These are phyloP conservation scores for Heliocybe sulcata DNA, from an alignment of 1,284 basidiomycete species.

Conservation along the genomic window DNA sequence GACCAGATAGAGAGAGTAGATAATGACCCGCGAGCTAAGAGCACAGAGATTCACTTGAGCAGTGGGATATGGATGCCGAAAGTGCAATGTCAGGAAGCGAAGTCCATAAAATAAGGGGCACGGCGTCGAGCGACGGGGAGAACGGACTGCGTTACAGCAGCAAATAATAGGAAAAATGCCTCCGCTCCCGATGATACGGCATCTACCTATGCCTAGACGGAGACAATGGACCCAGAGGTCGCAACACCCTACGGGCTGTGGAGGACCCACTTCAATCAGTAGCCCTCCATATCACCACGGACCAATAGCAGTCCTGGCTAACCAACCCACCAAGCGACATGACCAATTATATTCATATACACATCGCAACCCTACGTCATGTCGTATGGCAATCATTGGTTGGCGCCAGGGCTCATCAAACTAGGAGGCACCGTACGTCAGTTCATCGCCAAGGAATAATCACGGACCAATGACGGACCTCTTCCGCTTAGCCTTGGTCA, in stretches of 20 bases:
- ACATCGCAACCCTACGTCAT: neutral
- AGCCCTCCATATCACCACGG: neutral
- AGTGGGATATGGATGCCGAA: neutral
- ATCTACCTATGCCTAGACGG: neutral
- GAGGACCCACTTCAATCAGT: neutral
- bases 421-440: neutral
- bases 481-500: constrained; percentile 98
- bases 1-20: constrained; percentile 1
- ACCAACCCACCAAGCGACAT: constrained; percentile 1
- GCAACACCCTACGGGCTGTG: neutral
- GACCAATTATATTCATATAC: constrained; percentile 1
- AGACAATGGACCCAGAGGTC: neutral
- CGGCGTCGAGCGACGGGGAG: neutral
- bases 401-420: neutral
- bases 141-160: no score
- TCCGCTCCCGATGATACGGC: neutral
- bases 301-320: neutral
- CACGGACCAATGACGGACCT: constrained; percentile 43
- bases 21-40: neutral
- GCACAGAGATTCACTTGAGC: neutral
- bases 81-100: neutral
- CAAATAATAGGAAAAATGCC: neutral
- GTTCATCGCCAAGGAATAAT: neutral
- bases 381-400: neutral
- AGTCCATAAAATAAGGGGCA: neutral